A percentile compares a stretch with the other conserved stretches of the same genome.
Evolutionary conservation across 164 flowering plant species (phyloP).

Genomic region (Magnolia changhungtana): DNA sequence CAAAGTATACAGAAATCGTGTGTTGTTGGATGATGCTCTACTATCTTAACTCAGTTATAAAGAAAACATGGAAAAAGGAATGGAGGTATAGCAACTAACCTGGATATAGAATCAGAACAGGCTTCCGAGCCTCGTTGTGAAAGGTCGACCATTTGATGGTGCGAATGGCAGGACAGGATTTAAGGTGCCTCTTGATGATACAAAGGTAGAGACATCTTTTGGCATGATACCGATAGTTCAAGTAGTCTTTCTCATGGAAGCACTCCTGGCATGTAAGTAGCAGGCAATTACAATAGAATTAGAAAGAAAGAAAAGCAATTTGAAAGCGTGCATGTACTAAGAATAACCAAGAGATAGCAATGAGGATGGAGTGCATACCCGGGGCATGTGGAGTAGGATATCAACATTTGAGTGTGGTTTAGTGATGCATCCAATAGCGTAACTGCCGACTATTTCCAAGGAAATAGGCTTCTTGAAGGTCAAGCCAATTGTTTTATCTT

Average conservation of each 20-base stretch:
- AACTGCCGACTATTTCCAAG: conserved; percentile 72
- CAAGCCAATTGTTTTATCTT: conserved; percentile 46
- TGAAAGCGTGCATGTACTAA: background rate
- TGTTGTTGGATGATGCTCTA: too few relatives aligned
- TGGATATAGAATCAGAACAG: conserved; percentile 64
- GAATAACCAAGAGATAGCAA: background rate
- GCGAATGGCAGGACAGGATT: conserved; percentile 26
- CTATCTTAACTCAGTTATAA: too few relatives aligned
- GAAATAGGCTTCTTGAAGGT: conserved; percentile 64
- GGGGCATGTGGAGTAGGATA: conserved; percentile 71
- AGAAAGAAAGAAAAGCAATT: background rate
- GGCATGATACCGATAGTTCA: conserved; percentile 89
- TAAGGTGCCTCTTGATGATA: conserved; percentile 60
- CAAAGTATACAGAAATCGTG: too few relatives aligned
- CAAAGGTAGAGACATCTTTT: conserved; percentile 88
- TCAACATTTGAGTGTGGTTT: conserved; percentile 68
- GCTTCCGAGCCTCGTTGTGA: conserved; percentile 90
- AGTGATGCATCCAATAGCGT: conserved; percentile 45
- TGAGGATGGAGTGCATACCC: conserved; percentile 37
- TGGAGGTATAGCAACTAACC: conserved; percentile 32
- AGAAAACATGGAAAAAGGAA: background rate
- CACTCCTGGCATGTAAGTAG: conserved; percentile 52
- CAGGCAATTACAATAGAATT: background rate
- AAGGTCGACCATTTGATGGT: conserved; percentile 72
- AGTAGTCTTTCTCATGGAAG: conserved; percentile 81